Evolutionary conservation across 2,329 filamentous ascomycete genomes (phyloP), one percentile per base, ranked within the genome.

Genomic region (Cephalotrichum gorgonifer): DNA sequence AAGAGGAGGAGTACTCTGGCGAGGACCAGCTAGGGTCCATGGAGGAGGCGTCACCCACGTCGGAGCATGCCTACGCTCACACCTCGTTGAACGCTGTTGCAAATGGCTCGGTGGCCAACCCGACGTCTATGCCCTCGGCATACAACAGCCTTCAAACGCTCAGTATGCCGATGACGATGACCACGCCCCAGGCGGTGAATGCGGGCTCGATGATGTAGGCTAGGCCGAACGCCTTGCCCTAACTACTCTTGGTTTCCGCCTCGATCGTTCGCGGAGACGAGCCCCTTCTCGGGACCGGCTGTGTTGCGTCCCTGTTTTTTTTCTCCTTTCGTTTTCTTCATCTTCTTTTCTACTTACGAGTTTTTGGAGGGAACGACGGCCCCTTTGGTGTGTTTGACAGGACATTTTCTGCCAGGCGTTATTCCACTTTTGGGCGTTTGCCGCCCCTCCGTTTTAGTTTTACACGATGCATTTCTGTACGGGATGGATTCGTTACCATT

Each of bases 1-100:
- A 94, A 43, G 81, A 91, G 56, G 88, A 95, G 60, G 86, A 93
- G 49, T 83, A 75, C 57, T 83, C 80, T 31, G 88, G 91, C 52
- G 88, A 94, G 55, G 87, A 93, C 56, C 86, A 90, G 27, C 81
- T 91, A 49, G 85, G 85, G 47, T 84, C 87, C 35, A 77, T 90
- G 26, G 87, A 88, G 54, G 86, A 90, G 54, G 81, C 85, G 17
- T 89, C 86, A 12, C 85, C 87, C 15, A 81, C 77, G 44, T 86
- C 84, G 0, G 81, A 86, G 55, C 71, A 75, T 55, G 79, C 79
- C 49, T 86, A 85, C 62, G 64, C 77, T 42, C 64, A 74, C 6
- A 61, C 68, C 5, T 76, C 76, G 1, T 64, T 83, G 12, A 74
- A 73, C 54, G 66, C 69, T 20, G 25, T 50, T 57, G 60, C 50